These are phyloP conservation scores for Ophiostoma ulmi DNA, from an alignment of 2,329 filamentous ascomycete genomes.

Conservation along the genomic window DNA sequence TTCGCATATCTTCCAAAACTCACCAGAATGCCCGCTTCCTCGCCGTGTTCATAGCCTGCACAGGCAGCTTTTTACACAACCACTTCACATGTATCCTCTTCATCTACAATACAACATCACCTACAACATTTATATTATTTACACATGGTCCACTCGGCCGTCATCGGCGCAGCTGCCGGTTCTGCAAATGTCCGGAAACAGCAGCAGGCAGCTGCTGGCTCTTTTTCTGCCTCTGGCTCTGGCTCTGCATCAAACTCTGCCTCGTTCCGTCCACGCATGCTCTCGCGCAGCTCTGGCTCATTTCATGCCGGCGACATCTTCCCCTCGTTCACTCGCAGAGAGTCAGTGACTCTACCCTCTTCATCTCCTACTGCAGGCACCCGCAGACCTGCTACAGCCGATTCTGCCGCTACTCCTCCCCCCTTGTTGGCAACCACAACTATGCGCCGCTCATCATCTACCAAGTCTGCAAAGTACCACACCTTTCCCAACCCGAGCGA, in stretches of 20 bases:
- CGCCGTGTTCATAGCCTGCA: background rate
- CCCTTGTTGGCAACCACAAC: constrained; percentile 10
- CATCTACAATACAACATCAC: background rate
- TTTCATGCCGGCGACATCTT: constrained; percentile 51
- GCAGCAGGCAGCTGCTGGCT: background rate
- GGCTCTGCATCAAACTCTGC: background rate
- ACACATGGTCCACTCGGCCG: constrained; percentile 28
- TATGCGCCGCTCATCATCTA: constrained; percentile 38
- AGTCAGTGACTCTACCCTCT: background rate
- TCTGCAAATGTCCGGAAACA: constrained; percentile 13
- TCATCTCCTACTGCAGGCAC: background rate
- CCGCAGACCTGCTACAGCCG: background rate
- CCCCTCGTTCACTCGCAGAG: constrained; percentile 35
- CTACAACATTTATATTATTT: background rate
- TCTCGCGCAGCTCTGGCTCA: constrained; percentile 38
- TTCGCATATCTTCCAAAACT: background rate
- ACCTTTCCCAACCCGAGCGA: constrained; percentile 75
- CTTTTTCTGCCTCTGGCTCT: background rate
- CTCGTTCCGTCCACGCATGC: constrained; percentile 27
- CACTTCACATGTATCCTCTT: background rate
- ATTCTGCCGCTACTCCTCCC: background rate
- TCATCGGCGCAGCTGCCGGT: constrained; percentile 25
- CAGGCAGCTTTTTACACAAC: background rate
- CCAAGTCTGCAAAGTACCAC: constrained; percentile 65
- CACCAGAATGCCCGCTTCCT: background rate